Conservation (phyloP, 106 monocot species). For the Chionographis japonica region DNA sequence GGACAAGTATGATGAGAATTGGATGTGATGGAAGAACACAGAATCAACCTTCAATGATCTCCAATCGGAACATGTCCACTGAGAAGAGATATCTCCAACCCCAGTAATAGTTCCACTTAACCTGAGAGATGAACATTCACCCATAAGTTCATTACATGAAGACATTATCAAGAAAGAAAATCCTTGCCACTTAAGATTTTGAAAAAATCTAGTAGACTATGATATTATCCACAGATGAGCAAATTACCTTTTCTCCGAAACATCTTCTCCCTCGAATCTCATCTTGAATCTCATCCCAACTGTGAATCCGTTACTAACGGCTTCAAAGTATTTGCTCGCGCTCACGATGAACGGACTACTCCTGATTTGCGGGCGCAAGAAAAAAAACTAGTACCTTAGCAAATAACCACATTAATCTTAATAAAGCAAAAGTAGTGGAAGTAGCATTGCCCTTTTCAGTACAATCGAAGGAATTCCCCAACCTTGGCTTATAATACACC, state of each 20-base stretch:
- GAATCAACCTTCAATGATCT: slow-evolving; percentile 41
- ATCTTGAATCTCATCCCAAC: slow-evolving; percentile 59
- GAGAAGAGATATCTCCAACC: slow-evolving; percentile 36
- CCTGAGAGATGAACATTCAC: slow-evolving; percentile 5
- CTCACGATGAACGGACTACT: slow-evolving; percentile 50
- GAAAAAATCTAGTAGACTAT: neutral
- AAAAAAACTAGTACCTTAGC: neutral
- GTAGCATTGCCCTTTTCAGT: neutral
- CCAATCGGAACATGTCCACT: slow-evolving; percentile 59
- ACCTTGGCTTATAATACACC: slow-evolving; percentile 81
- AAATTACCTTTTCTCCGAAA: slow-evolving; percentile 46
- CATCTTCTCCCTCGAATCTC: slow-evolving; percentile 65
- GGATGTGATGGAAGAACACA: neutral
- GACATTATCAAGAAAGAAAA: neutral
- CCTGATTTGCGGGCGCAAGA: slow-evolving; percentile 13
- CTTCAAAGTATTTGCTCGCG: slow-evolving; percentile 48
- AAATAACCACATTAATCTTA: no score
- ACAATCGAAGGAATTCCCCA: neutral
- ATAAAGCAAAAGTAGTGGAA: neutral
- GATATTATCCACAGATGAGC: neutral
- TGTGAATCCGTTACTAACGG: slow-evolving; percentile 23
- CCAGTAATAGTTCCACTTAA: slow-evolving; percentile 46
- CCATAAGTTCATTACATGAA: no score
- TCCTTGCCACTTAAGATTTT: neutral
- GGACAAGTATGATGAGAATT: neutral